Evolutionary conservation across 2,329 filamentous ascomycete species (phyloP), one percentile per base, ranked within the genome.

Genomic region (Hymenoscyphus scutula): DNA sequence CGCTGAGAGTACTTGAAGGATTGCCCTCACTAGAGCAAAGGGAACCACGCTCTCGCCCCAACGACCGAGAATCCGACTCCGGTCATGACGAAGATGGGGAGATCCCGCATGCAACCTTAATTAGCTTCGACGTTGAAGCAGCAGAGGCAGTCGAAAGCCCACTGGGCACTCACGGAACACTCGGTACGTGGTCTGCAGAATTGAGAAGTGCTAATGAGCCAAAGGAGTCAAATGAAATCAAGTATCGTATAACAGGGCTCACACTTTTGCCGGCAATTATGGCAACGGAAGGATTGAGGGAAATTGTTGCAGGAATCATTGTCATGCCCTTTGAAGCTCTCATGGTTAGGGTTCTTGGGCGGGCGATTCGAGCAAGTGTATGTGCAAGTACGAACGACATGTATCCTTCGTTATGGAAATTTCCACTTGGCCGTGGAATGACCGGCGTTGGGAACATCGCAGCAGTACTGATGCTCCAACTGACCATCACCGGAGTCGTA

Each of bases 61-160:
- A 17, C 25, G 67, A 67, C 23, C 58, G 61, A 32, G 66, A 67
- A 41, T 65, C 69, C 8, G 70, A 72, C 32, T 69, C 69, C 2
- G 67, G 63, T 54, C 69, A 70, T 19, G 70, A 71, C 15, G 73
- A 74, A 19, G 73, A 75, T 57, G 66, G 68, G 19, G 73, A 74
- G 45, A 55, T 70, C 17, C 60, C 67, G 7, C 71, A 73, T 56
- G 65, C 72, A 13, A 71, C 72, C 3, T 60, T 75, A 17, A 74
- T 75, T 15, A 74, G 71, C 30, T 74, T 75, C 61, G 73, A 75
- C 63, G 73, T 75, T 0, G 72, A 75, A 59, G 66, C 72, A 27
- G 68, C 68, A 17, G 70, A 72, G 51, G 59, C 66, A 17, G 62
- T 67, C 6, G 67, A 70, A 17, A 61, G 58, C 45, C 45, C 55